A percentile compares a stretch with the other conserved stretches of the same genome.
Conservation (phyloP, 345 rosid species). For the Odontarrhena argentea region DNA sequence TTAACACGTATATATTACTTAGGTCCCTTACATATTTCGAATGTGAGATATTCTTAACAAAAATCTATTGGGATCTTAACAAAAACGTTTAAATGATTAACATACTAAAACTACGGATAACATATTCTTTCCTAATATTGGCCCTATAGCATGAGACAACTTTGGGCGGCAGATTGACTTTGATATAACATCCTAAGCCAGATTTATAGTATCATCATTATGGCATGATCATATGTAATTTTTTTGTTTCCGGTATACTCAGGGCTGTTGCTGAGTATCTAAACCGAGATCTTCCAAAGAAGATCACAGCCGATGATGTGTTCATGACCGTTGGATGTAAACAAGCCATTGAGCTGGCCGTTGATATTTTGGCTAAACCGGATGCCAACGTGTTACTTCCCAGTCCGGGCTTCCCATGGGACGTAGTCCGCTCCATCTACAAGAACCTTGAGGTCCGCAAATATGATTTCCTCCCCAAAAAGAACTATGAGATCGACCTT, state of each 20-base stretch:
- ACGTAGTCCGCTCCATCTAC: conserved; percentile 34
- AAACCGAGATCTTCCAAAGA: conserved; percentile 43
- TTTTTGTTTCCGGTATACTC: not conserved
- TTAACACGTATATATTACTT: too few relatives aligned
- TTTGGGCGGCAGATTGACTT: too few relatives aligned
- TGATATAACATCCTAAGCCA: too few relatives aligned
- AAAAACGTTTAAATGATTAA: too few relatives aligned
- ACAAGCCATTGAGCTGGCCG: conserved; percentile 52
- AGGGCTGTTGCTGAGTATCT: conserved; percentile 60
- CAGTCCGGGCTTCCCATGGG: conserved; percentile 44
- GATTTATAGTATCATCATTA: too few relatives aligned
- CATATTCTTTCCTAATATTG: too few relatives aligned
- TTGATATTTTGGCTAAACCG: conserved; percentile 48
- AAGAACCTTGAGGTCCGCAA: conserved; percentile 45
- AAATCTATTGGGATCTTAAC: too few relatives aligned
- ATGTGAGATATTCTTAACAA: too few relatives aligned
- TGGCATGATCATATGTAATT: not conserved
- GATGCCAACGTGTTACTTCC: conserved; percentile 52
- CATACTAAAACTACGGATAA: too few relatives aligned
- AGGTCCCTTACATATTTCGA: too few relatives aligned
- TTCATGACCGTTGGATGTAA: conserved; percentile 57
- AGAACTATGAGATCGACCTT: conserved; percentile 59
- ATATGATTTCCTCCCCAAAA: conserved; percentile 52
- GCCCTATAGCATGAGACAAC: too few relatives aligned
- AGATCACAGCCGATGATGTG: conserved; percentile 53